A percentile compares a stretch with the other conserved stretches of the same genome.
phyloP scores from a whole-genome alignment of 306 rosid genomes.

The Casuarina cunninghamiana region DNA sequence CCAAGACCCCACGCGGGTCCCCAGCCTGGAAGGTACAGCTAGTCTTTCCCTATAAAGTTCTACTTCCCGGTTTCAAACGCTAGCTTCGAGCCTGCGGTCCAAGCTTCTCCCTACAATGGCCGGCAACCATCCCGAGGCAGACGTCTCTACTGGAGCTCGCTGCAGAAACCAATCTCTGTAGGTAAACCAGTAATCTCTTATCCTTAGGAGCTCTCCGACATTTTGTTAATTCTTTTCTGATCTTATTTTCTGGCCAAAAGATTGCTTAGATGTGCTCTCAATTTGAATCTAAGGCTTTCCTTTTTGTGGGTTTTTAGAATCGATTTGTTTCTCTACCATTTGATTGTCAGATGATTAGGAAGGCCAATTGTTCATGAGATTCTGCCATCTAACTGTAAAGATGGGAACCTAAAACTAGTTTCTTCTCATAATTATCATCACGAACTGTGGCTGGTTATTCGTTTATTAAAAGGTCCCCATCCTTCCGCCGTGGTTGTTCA shows the following conservation, averaged over 20 bases:
- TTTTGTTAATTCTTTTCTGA: not conserved
- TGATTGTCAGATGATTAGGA: too few relatives aligned
- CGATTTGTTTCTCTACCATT: too few relatives aligned
- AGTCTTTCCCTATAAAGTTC: not conserved
- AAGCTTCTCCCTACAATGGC: not conserved
- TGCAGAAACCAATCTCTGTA: not conserved
- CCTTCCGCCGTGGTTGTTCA: not conserved
- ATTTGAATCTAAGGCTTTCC: too few relatives aligned
- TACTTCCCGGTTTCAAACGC: not conserved
- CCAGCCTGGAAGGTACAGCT: not conserved
- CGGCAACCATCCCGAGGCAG: not conserved
- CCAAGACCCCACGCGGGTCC: conserved; percentile 19
- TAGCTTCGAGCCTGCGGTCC: not conserved
- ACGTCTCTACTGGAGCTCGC: not conserved
- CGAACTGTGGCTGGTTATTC: not conserved
- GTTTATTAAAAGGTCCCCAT: not conserved
- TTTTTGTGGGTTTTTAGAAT: too few relatives aligned
- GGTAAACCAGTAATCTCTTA: not conserved
- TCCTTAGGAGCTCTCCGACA: not conserved
- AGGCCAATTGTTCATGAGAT: too few relatives aligned
- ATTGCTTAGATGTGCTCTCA: too few relatives aligned
- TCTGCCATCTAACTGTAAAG: too few relatives aligned
- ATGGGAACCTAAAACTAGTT: too few relatives aligned
- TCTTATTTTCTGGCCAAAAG: too few relatives aligned
- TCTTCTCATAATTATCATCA: not conserved